phyloP scores from a whole-genome alignment of 2,329 filamentous ascomycete species.

The Cryphonectria naterciae region DNA sequence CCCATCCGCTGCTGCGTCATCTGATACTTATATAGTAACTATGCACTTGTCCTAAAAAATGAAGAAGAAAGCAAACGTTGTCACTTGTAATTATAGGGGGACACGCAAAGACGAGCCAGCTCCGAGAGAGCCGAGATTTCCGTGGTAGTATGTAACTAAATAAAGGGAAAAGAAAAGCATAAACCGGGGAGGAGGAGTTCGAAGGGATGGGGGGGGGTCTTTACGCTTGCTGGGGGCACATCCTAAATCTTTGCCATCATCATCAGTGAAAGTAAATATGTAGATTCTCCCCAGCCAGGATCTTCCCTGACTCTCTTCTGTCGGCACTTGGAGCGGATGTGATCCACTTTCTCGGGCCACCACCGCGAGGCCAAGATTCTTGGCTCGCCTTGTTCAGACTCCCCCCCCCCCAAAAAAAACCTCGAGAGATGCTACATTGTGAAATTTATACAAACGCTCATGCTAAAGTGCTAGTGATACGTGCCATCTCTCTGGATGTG shows the following conservation, averaged over 20 bases:
- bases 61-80: neutral
- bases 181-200: neutral
- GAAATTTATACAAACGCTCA: neutral
- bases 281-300: neutral
- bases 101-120: neutral
- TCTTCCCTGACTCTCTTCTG: neutral
- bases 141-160: neutral
- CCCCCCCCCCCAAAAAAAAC: too few relatives aligned
- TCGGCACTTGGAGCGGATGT: neutral
- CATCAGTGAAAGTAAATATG: too few relatives aligned
- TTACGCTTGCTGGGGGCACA: neutral
- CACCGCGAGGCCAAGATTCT: neutral
- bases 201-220: neutral
- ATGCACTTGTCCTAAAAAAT: too few relatives aligned
- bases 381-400: slow-evolving; percentile 1
- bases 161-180: neutral
- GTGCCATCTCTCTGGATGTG: slow-evolving; percentile 5
- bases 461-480: neutral
- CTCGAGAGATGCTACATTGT: neutral
- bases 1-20: slow-evolving; percentile 1
- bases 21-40: neutral
- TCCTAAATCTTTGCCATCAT: neutral
- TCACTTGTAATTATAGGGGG: neutral
- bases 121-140: neutral
- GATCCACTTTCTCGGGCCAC: neutral